Evolutionary conservation across 306 rosid genomes (phyloP), one percentile per base, ranked within the genome.

Genomic region (Gastrolobium villosum): DNA sequence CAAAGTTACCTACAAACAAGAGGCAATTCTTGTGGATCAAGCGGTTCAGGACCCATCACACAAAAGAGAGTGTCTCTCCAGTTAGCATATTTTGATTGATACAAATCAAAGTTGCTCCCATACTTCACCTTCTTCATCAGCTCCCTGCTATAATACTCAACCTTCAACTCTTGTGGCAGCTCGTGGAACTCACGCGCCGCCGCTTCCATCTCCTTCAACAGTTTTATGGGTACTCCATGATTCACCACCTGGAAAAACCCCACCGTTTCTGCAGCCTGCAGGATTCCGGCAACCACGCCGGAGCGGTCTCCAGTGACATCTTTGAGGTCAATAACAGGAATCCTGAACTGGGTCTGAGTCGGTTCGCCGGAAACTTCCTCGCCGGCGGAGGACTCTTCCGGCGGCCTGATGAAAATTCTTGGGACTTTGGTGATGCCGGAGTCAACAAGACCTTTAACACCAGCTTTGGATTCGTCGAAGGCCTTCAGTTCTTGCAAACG

Each of bases 221-320:
- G 40, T 8, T 56, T 44, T 39, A 36, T 0, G 4, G 79, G 72
- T 8, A 86, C 56, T 46, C 85, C 89, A 45, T 88, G 88, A 50
- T 88, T 88, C 75, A 86, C 83, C 78, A 86, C 86, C 72, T 79
- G 88, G 43, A 88, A 88, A 67, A 88, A 81, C 3, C 89, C 92
- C 7, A 68, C 77, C 0, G 61, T 70, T 60, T 76, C 88, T 0
- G 87, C 85, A 0, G 85, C 88, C 10, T 1, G 20, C 52, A 80
- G 68, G 75, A 86, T 73, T 28, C 48, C 41, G 2, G 76, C 68
- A 0, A 88, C 76, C 2, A 49, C 14, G 8, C 32, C 75, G 5
- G 65, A 3, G 7, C 70, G 81, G 9, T 70, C 45, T 6, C 49
- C 69, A 14, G 40, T 1, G 20, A 78, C 6, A 37, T 60, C 49